Base-by-base conservation (phyloP, 352 stramenopile genomes). In the Elongisporangium undulatum region DNA sequence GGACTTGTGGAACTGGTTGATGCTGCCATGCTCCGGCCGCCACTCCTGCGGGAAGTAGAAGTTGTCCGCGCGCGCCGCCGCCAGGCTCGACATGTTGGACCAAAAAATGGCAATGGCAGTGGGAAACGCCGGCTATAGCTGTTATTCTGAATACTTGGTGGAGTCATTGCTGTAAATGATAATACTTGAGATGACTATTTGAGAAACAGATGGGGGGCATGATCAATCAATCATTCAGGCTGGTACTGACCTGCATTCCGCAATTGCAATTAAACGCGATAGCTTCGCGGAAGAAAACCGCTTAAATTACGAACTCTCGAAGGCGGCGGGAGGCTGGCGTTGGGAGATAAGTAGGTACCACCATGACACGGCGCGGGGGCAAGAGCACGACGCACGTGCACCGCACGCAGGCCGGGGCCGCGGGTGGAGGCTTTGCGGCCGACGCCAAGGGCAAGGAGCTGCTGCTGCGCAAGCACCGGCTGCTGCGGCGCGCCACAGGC, bases 41-140 rank as follows among this genome's bases (percentile, higher is more conserved):
- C 90, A 99, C 23, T 96, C 85, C 22, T 91, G 78, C 17, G 97
- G 97, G 55, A 98, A 97, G 71, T 99, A 99, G 72, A 97, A 99
- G 57, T 97, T 97, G 76, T 99, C 97, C 4, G 96, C 96, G 69
- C 98, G 95, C n/a, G 96, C 91, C 19, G 97, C 97, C 21, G 95
- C 87, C 54, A 99, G 78, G 21, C 90, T 98, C 55, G 92, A 98
- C 97, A 99, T 99, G 48, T 1, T 57, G 15, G 51, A 15, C 34
- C 29, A 34, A 34, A 34, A 34, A 8, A 7, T 3, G 24, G 24
- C 24, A n/a, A n/a, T n/a, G n/a, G n/a, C n/a, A n/a, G n/a, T n/a
- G n/a, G 24, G 24, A 34, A 34, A 34, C 24, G 7, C 24, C 24
- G 7, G 24, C 24, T 34, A 34, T 34, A 34, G 24, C 7, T 7